Evolutionary conservation across 495 filamentous ascomycete genomes (phyloP), one percentile per base, ranked within the genome.

Genomic region (Rusavskia elegans): DNA sequence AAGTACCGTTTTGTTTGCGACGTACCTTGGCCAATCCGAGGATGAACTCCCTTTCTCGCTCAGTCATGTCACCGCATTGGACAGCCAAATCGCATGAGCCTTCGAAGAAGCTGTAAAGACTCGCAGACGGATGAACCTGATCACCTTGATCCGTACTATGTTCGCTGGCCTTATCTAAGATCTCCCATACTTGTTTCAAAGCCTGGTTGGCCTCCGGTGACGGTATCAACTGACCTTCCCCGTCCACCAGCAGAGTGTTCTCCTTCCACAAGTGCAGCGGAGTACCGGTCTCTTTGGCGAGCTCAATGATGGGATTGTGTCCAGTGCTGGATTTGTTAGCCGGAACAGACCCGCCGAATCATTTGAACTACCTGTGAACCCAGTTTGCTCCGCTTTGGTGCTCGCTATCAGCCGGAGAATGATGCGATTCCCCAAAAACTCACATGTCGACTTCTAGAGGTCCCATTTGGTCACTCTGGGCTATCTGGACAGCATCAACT

Each of bases 351-450:
- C 11, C 9, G n/a, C n/a, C 7, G 19, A n/a, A 35, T 5, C 21
- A 45, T 13, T 52, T 23, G 17, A 42, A 19, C 20, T 52, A 45
- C 50, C 50, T 53, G 62, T 96, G 89, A 21, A 95, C 90, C 89
- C 89, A 96, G 61, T 96, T 96, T 11, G 89, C 81, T 5, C 89
- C 89, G n/a, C 86, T 83, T 14, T 19, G 14, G 17, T 16, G 13
- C 10, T 14, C 17, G 14, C 37, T n/a, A 39, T 39, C 17, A 39
- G 37, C 17, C 37, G 17, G 14, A 38, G 10, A 39, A 10, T 40
- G 14, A 32, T 49, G 11, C 29, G 40, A 13, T 20, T 30, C 27
- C 17, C 16, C 19, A 9, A 29, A 23, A 1, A 49, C 52, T 54
- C 13, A 54, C 52, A 54, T 54, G 19, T 54, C 52, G 13, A 54